Percentiles rank a stretch among this genome's conserved stretches.
phyloP scores from a whole-genome alignment of 495 filamentous ascomycete species.

The Daldinia vernicosa region DNA sequence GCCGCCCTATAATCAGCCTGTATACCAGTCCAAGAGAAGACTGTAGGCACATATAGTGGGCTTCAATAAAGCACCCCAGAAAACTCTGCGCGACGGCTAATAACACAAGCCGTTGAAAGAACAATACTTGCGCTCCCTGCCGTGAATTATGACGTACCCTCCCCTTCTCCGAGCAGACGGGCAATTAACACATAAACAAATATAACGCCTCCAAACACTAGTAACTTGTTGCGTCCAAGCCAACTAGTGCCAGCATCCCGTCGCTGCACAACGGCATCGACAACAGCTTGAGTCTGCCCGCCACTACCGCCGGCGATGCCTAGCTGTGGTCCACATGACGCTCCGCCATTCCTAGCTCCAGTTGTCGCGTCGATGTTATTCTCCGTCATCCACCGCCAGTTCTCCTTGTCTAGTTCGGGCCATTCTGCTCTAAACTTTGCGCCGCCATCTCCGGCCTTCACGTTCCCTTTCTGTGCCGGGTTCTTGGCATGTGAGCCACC shows the following conservation, averaged over 20 bases:
- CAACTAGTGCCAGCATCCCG: constrained; percentile 83
- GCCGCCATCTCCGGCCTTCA: constrained; percentile 86
- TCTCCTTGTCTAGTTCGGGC: constrained; percentile 89
- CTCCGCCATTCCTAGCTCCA: constrained; percentile 63
- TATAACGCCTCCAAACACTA: constrained; percentile 70
- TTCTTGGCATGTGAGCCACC: constrained; percentile 76
- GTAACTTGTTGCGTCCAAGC: constrained; percentile 78
- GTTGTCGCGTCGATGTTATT: constrained; percentile 82
- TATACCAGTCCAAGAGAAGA: too few species aligned
- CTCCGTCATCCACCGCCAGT: constrained; percentile 91
- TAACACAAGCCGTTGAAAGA: too few species aligned
- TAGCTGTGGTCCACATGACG: constrained; percentile 72
- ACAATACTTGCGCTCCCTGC: not conserved
- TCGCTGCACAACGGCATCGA: constrained; percentile 76
- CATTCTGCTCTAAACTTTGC: constrained; percentile 89
- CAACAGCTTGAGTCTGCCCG: constrained; percentile 78
- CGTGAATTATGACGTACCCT: constrained; percentile 18
- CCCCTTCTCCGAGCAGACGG: constrained; percentile 67
- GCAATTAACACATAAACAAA: constrained; percentile 84
- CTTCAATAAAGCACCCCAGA: too few species aligned
- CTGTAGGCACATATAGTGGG: too few species aligned
- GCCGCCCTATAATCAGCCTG: too few species aligned
- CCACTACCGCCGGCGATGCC: constrained; percentile 73
- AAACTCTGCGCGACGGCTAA: too few species aligned
- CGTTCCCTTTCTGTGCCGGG: constrained; percentile 57